A percentile compares a stretch with the other conserved stretches of the same genome.
Conservation (phyloP, 2,329 filamentous ascomycete genomes). For the Talaromyces islandicus region DNA sequence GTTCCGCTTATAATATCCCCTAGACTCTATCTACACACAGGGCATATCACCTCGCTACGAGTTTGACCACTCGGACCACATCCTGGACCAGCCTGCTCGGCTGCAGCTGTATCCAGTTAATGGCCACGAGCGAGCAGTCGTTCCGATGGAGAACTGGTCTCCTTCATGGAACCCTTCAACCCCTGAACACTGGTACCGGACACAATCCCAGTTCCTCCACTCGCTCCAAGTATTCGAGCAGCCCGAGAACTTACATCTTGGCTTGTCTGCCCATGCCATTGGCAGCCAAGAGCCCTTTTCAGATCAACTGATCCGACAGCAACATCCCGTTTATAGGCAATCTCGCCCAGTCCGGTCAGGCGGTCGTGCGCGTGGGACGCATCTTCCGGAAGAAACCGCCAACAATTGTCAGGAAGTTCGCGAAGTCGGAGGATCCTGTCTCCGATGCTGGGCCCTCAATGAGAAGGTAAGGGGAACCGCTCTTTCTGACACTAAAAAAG, state of each 20-base stretch:
- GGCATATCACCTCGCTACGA: not conserved
- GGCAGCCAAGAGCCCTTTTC: not conserved
- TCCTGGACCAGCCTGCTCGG: not conserved
- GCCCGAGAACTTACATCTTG: too few relatives aligned
- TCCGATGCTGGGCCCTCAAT: slow-evolving; percentile 1
- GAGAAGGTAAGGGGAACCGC: not conserved
- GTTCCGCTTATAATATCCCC: not conserved
- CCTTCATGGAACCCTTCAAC: too few relatives aligned
- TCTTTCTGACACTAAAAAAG: not conserved
- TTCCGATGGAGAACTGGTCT: too few relatives aligned
- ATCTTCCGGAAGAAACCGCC: not conserved
- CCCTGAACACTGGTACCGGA: too few relatives aligned
- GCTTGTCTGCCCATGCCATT: too few relatives aligned
- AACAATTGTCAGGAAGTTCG: not conserved
- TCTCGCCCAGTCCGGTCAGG: too few relatives aligned
- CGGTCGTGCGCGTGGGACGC: not conserved
- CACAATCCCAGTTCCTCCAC: too few relatives aligned
- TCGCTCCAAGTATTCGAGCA: too few relatives aligned
- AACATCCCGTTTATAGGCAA: not conserved
- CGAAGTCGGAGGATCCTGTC: not conserved
- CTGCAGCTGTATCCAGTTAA: not conserved
- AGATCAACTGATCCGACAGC: not conserved
- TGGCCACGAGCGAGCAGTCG: too few relatives aligned
- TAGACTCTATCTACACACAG: not conserved
- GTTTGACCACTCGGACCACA: not conserved